phyloP scores from a whole-genome alignment of 225 moss, liverwort and hornwort genomes.

The Pleurozium schreberi region DNA sequence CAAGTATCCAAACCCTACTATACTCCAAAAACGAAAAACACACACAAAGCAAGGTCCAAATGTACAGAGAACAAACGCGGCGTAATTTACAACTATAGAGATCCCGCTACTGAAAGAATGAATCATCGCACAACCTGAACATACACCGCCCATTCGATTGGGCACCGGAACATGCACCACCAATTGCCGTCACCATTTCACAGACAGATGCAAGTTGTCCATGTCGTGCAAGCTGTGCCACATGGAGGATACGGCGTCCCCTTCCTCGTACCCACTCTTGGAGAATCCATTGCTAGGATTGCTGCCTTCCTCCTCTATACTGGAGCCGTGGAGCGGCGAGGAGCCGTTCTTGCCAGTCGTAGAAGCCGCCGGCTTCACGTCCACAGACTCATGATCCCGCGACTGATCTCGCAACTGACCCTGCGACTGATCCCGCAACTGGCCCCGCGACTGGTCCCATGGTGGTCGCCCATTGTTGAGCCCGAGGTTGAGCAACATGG shows the following conservation, averaged over 20 bases:
- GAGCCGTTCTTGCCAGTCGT: constrained; percentile 3
- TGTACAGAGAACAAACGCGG: constrained; percentile 16
- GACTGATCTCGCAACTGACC: background rate
- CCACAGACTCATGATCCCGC: constrained; percentile 1
- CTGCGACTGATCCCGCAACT: background rate
- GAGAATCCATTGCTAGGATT: constrained; percentile 46
- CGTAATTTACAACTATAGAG: constrained; percentile 25
- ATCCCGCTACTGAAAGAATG: constrained; percentile 8
- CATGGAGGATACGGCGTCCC: constrained; percentile 45
- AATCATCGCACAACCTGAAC: background rate
- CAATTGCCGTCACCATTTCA: background rate
- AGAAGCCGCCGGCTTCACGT: constrained; percentile 4
- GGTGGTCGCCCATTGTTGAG: background rate
- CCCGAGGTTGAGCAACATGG: constrained; percentile 33
- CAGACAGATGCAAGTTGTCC: constrained; percentile 28
- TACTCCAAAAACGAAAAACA: background rate
- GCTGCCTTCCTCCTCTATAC: constrained; percentile 52
- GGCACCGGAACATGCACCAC: background rate
- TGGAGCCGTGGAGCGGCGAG: constrained; percentile 40
- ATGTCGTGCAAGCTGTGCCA: constrained; percentile 55
- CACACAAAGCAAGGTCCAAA: background rate
- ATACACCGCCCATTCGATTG: background rate
- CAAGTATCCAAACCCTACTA: constrained; percentile 11
- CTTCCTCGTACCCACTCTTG: constrained; percentile 36
- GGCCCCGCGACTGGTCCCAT: background rate